These are phyloP conservation scores for Brachypodium distachyon DNA, from an alignment of 202 grass and related monocot species.

Conservation along the genomic window DNA sequence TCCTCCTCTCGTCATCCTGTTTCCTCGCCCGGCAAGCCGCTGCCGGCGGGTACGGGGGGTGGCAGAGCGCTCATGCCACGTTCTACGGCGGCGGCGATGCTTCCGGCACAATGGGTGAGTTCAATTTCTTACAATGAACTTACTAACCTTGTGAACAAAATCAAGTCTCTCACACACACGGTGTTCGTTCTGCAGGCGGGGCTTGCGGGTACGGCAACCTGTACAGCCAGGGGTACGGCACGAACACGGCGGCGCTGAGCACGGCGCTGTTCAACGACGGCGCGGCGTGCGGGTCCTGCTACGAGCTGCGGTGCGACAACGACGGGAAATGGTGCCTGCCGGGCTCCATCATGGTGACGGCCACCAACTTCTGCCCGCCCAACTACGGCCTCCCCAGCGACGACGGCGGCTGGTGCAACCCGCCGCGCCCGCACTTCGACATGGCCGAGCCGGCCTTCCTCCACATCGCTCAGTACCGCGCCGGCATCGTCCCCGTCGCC, in stretches of 20 bases:
- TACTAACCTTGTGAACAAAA: too few species aligned
- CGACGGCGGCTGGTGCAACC: constrained; percentile 87
- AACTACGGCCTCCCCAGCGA: constrained; percentile 72
- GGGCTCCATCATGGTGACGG: constrained; percentile 63
- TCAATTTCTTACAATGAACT: too few species aligned
- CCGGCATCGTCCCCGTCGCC: constrained; percentile 79
- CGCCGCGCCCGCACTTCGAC: constrained; percentile 75
- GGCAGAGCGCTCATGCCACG: constrained; percentile 82
- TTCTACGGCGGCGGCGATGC: constrained; percentile 94
- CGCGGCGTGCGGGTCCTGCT: constrained; percentile 79
- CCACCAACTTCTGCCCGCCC: constrained; percentile 76
- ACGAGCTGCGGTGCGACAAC: constrained; percentile 59
- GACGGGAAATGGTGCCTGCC: constrained; percentile 42
- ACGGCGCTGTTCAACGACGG: constrained; percentile 88
- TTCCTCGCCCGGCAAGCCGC: constrained; percentile 26
- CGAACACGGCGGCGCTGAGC: constrained; percentile 82
- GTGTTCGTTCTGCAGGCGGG: constrained; percentile 33
- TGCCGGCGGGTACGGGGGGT: constrained; percentile 52
- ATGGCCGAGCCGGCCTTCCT: constrained; percentile 88
- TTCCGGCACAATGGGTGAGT: constrained; percentile 82
- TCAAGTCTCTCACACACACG: background rate
- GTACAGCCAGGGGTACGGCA: constrained; percentile 73
- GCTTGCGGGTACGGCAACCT: constrained; percentile 85
- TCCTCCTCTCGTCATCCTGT: constrained; percentile 22
- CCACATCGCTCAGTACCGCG: constrained; percentile 84